Evolutionary conservation across 345 rosid species (phyloP), one percentile per base, ranked within the genome.

Genomic region (Eucalyptus fibrosa): DNA sequence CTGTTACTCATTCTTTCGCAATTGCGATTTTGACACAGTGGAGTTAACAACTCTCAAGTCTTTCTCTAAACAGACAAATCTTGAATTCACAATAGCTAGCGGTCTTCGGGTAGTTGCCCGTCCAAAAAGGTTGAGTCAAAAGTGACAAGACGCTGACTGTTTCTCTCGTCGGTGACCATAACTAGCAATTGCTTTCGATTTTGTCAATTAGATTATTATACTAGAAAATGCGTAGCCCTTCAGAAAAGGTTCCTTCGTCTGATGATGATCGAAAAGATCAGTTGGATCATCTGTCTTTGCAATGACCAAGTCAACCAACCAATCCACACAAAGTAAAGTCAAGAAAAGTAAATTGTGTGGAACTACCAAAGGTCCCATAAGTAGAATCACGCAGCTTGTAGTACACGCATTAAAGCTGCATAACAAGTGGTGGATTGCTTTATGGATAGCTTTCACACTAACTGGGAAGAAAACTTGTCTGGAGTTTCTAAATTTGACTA

Each of bases 161-260:
- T 53, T 53, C 10, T 55, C 6, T 56, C 23, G 60, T 0, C 28
- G 60, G 1, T 4, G 60, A 56, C 28, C 28, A 0, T 56, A 56
- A 56, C 28, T 56, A 23, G 12, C 60, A 23, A 2, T 56, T 9
- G 60, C 60, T 56, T 23, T 56, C 0, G 12, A 56, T 23, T 56
- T 11, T 0, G 9, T 56, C 60, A 21, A 56, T 56, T 56, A 9
- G 3, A 56, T 23, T 23, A 56, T 56, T 56, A 0, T 0, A 23
- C 60, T 56, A 56, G 28, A 56, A 56, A 56, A 56, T 28, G 60
- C 28, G 6, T 56, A 23, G 60, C 60, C 23, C 4, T 56, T 21
- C 6, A 12, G 26, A 23, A 28, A 23, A 56, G 28, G 12, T 2
- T 56, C 0, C 28, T 56, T 23, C 4, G 60, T 56, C 12, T 9